Percentiles rank a stretch among this genome's conserved stretches.
These are phyloP conservation scores for Nannizzia gypsea DNA, from an alignment of 2,329 filamentous ascomycete species.

Conservation along the genomic window DNA sequence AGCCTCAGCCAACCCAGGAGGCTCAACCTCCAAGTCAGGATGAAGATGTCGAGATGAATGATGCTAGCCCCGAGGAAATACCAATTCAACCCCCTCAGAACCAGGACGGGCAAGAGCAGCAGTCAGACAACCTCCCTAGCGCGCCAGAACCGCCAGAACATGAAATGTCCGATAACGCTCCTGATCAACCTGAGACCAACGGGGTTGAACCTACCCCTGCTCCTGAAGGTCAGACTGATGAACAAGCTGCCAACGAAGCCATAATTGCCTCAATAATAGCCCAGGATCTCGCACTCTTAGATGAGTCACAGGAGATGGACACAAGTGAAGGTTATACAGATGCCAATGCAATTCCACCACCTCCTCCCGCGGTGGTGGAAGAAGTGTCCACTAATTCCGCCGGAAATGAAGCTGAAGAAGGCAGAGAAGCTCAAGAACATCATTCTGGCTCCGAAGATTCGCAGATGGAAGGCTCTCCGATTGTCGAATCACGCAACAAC, in stretches of 20 bases:
- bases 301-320: constrained; percentile 9
- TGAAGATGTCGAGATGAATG: constrained; percentile 11
- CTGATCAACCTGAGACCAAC: not conserved
- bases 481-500: not conserved
- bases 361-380: not conserved
- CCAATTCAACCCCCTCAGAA: not conserved
- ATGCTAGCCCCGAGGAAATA: not conserved
- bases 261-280: constrained; percentile 23
- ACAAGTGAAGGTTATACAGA: not conserved
- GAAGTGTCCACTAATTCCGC: not conserved
- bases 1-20: not conserved
- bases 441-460: constrained; percentile 1
- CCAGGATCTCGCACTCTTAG: constrained; percentile 20
- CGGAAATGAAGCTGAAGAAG: not conserved
- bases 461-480: constrained; percentile 3
- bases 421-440: not conserved
- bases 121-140: not conserved
- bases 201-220: not conserved
- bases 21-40: constrained; percentile 12
- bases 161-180: not conserved
- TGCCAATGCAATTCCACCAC: not conserved
- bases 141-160: not conserved
- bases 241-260: constrained; percentile 18
- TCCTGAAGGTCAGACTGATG: constrained; percentile 7
- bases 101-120: not conserved